Conservation (phyloP, 768 basidiomycete species). For the Leccinum truebloodii region DNA sequence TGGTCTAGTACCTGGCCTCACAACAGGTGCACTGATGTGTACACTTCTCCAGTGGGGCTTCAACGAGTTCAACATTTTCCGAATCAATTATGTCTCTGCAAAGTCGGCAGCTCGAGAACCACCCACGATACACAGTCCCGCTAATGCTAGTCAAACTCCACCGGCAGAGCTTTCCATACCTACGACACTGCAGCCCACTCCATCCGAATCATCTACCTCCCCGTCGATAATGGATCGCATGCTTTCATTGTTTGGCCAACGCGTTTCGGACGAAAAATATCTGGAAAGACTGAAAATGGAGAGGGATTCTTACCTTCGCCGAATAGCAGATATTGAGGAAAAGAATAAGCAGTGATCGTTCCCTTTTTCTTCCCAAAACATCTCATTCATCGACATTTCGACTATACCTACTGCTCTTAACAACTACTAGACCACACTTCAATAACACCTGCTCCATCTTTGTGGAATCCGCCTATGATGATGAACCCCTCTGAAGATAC, state of each 20-base stretch:
- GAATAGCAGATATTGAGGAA: constrained; percentile 53
- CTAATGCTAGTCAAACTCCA: constrained; percentile 1
- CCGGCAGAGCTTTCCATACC: constrained; percentile 4
- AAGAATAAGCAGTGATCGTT: constrained; percentile 36
- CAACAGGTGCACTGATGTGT: constrained; percentile 60
- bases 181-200: constrained; percentile 18
- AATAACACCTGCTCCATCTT: constrained; percentile 58
- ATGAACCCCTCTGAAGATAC: constrained; percentile 48
- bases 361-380: neutral
- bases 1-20: constrained; percentile 57
- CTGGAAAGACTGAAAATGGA: constrained; percentile 56
- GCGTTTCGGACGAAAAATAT: constrained; percentile 74
- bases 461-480: constrained; percentile 61
- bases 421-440: constrained; percentile 52
- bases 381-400: neutral
- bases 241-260: constrained; percentile 33
- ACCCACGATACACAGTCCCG: neutral
- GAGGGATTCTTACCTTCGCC: constrained; percentile 52
- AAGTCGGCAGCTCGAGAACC: constrained; percentile 8
- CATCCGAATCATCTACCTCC: neutral
- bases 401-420: constrained; percentile 9
- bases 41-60: constrained; percentile 63
- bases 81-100: constrained; percentile 57
- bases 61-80: constrained; percentile 65
- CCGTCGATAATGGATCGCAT: constrained; percentile 40